A percentile compares a stretch with the other conserved stretches of the same genome.
phyloP scores from a whole-genome alignment of 2,329 filamentous ascomycete species.

The Phyllosticta capitalensis region DNA sequence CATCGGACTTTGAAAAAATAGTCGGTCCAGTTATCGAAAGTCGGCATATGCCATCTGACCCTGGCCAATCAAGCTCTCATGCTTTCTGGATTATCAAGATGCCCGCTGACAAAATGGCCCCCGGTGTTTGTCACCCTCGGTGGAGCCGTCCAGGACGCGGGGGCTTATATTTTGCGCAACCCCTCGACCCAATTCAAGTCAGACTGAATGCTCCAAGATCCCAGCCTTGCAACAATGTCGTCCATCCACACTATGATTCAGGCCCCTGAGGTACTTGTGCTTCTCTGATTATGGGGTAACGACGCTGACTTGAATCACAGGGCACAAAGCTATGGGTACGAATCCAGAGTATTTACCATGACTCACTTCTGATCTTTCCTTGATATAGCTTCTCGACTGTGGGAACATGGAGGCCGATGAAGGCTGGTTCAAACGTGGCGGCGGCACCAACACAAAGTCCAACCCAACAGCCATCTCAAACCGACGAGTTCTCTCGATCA shows the following conservation, averaged over 20 bases:
- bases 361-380: not conserved
- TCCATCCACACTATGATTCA: constrained; percentile 16
- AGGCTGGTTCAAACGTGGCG: constrained; percentile 26
- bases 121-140: no score
- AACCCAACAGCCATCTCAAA: constrained; percentile 18
- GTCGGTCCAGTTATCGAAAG: no score
- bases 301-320: constrained; percentile 14
- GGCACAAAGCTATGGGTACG: constrained; percentile 29
- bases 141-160: no score
- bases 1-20: no score
- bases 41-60: no score
- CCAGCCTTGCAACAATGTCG: not conserved
- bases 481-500: constrained; percentile 24
- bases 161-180: no score
- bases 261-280: constrained; percentile 14
- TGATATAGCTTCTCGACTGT: constrained; percentile 22
- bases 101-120: no score
- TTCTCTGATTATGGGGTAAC: no score
- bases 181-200: no score
- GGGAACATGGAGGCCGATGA: constrained; percentile 28
- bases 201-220: no score
- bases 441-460: constrained; percentile 20
- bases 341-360: not conserved
- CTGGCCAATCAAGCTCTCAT: no score
- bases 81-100: no score